These are phyloP conservation scores for Heterobasidion annosum DNA, from an alignment of 1,284 basidiomycete genomes.

Conservation along the genomic window DNA sequence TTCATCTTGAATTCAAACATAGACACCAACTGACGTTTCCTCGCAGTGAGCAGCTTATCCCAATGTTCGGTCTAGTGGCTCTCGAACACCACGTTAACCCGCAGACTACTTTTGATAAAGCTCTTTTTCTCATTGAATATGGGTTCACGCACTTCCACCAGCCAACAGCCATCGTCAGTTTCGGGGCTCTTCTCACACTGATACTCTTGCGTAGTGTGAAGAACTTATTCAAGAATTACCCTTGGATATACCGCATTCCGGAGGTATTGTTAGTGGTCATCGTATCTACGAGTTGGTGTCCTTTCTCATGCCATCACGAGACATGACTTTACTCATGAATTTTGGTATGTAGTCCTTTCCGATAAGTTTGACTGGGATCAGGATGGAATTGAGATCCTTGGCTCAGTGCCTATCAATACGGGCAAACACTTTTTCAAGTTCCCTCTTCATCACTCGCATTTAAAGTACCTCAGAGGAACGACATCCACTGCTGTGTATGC, in stretches of 20 bases:
- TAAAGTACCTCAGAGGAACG: constrained; percentile 63
- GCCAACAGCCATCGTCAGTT: constrained; percentile 67
- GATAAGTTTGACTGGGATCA: constrained; percentile 67
- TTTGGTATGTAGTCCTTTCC: constrained; percentile 49
- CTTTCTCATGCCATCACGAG: background rate
- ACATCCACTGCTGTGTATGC: constrained; percentile 72
- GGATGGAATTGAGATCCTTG: constrained; percentile 76
- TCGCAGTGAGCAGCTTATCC: constrained; percentile 68
- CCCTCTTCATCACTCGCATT: constrained; percentile 51
- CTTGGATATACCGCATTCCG: constrained; percentile 72
- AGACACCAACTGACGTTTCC: constrained; percentile 2
- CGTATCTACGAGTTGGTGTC: constrained; percentile 61
- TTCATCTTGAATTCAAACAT: background rate
- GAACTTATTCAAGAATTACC: constrained; percentile 39
- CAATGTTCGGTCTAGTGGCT: constrained; percentile 68
- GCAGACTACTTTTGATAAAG: constrained; percentile 66
- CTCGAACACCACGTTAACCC: constrained; percentile 49
- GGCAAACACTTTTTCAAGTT: constrained; percentile 55
- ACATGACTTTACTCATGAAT: background rate
- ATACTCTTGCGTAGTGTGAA: constrained; percentile 54
- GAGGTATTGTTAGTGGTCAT: constrained; percentile 80
- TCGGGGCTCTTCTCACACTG: constrained; percentile 55
- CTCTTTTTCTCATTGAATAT: constrained; percentile 68
- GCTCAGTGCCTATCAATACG: constrained; percentile 58
- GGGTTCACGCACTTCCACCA: constrained; percentile 47